Evolutionary conservation across 1,284 basidiomycete species (phyloP).

Genomic region (Xerocomus minutiporus): DNA sequence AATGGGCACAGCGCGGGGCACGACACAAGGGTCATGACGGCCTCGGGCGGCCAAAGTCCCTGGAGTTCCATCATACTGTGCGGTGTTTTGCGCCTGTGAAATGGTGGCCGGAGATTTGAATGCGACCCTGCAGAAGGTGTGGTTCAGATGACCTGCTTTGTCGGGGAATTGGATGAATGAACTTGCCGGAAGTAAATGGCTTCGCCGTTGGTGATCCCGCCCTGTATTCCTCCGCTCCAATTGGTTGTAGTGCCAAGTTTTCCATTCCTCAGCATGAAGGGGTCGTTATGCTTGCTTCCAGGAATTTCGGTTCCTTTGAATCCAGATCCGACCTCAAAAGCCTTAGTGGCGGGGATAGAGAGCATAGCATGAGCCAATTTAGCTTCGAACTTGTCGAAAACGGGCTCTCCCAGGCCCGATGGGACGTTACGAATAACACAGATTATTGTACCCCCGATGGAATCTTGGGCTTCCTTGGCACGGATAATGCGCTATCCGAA

Average conservation of each 20-base stretch:
- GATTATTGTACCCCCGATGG: slow-evolving; percentile 95
- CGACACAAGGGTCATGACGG: slow-evolving; percentile 96
- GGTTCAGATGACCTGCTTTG: slow-evolving; percentile 4
- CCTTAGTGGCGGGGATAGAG: slow-evolving; percentile 97
- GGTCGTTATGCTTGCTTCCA: slow-evolving; percentile 91
- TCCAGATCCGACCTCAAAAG: slow-evolving; percentile 96
- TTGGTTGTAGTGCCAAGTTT: slow-evolving; percentile 85
- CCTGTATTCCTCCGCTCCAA: slow-evolving; percentile 97
- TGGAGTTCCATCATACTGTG: slow-evolving; percentile 86
- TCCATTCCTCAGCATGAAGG: slow-evolving; percentile 74
- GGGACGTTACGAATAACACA: slow-evolving; percentile 93
- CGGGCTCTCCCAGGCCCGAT: slow-evolving; percentile 91
- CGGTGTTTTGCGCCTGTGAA: slow-evolving; percentile 86
- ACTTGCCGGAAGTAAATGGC: slow-evolving; percentile 92
- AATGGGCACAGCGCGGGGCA: slow-evolving; percentile 96
- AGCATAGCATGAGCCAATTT: slow-evolving; percentile 97
- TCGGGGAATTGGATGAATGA: background rate
- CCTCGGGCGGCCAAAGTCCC: slow-evolving; percentile 89
- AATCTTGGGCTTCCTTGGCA: slow-evolving; percentile 88
- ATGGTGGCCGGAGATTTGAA: slow-evolving; percentile 99
- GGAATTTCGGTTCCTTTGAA: slow-evolving; percentile 95
- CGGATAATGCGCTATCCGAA: slow-evolving; percentile 77
- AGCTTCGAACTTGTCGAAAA: slow-evolving; percentile 99
- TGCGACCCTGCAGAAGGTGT: slow-evolving; percentile 58
- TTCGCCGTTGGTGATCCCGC: slow-evolving; percentile 97